phyloP scores from a whole-genome alignment of 352 stramenopile genomes.

The Phytophthora kernoviae region DNA sequence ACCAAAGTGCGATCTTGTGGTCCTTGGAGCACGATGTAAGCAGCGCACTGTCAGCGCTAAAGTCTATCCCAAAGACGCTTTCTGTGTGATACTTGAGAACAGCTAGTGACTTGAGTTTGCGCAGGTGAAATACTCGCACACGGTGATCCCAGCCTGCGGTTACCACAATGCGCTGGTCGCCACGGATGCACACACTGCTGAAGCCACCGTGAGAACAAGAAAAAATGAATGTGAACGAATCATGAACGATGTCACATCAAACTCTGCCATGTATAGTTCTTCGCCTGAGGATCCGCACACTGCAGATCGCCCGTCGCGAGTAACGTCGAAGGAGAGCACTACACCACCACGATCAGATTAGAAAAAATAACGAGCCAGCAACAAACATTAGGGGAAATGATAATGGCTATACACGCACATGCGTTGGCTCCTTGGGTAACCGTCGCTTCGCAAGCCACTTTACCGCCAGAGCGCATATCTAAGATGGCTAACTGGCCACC shows the following conservation, averaged over 20 bases:
- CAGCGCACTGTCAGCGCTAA: conserved; percentile 62
- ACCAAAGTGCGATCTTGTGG: conserved; percentile 79
- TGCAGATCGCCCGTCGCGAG: conserved; percentile 46
- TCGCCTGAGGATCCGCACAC: conserved; percentile 72
- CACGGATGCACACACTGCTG: conserved; percentile 65
- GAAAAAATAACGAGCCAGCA: conserved; percentile 9
- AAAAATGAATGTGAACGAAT: conserved; percentile 59
- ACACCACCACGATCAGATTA: conserved; percentile 6
- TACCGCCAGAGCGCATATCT: conserved; percentile 59
- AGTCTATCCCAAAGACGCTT: conserved; percentile 75
- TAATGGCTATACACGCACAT: conserved; percentile 34
- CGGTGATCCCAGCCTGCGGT: conserved; percentile 81
- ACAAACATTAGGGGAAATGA: not conserved
- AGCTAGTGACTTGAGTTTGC: conserved; percentile 76
- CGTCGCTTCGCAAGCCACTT: conserved; percentile 53
- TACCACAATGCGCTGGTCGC: conserved; percentile 79
- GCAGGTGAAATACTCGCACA: conserved; percentile 72
- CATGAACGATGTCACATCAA: conserved; percentile 48
- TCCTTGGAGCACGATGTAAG: conserved; percentile 82
- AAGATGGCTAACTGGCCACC: conserved; percentile 69
- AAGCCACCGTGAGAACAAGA: conserved; percentile 63
- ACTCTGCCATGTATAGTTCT: conserved; percentile 47
- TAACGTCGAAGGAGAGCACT: conserved; percentile 82
- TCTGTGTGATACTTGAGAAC: conserved; percentile 84
- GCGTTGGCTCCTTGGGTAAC: conserved; percentile 53